Evolutionary conservation across 768 basidiomycete genomes (phyloP), one percentile per base, ranked within the genome.

Genomic region (Leccinum truebloodii): DNA sequence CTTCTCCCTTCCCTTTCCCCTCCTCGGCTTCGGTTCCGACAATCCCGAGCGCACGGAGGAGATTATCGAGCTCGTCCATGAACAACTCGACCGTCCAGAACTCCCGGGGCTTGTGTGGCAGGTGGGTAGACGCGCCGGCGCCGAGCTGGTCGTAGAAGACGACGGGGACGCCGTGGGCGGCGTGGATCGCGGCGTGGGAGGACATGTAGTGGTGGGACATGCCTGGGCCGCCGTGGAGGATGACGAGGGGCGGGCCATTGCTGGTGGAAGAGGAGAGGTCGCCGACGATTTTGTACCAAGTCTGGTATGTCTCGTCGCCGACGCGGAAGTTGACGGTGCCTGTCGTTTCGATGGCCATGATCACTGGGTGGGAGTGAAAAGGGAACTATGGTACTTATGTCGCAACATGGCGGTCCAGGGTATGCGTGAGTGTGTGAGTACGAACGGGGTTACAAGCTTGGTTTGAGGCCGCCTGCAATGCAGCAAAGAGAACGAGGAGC

Each of bases 121-220:
- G 72, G 56, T 78, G 81, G n/a, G 80, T 78, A 1, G 81, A 82
- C 14, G 64, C 64, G 3, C 75, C 78, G 60, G 65, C 74, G 26
- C 81, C 82, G 52, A 83, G 61, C 69, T 82, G 82, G 65, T 82
- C 81, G 58, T 83, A 82, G 63, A 82, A 74, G 41, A 83, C 68
- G 60, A 83, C 71, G 30, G 81, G 76, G 51, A 75, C 75, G 54
- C 60, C 63, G 41, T 66, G 57, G 22, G 50, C 16, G 55, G 56
- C 44, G 24, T 67, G 60, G 52, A 82, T 69, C 57, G 76, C 73
- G 52, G 61, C 65, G 50, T 76, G 63, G 13, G 78, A 71, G 37
- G 73, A 57, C 58, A 81, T 59, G 63, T 79, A 81, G 65, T 76
- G 65, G 13, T 62, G 53, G 14, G 60, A 62, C 30, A 62, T 26